phyloP scores from a whole-genome alignment of 257 asterid genomes.

The Salvia rosmarinus region DNA sequence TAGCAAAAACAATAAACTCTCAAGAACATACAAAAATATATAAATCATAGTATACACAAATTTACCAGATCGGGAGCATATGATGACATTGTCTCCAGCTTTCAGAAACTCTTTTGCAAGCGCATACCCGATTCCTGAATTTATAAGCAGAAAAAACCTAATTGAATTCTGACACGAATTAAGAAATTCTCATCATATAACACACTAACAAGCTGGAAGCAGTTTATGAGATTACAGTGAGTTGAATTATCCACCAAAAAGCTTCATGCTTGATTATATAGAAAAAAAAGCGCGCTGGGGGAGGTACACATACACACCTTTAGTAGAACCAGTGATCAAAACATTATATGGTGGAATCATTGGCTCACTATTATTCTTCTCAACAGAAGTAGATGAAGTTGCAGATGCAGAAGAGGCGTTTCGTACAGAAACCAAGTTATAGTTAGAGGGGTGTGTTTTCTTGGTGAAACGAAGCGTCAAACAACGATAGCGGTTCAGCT shows the following conservation, averaged over 20 bases:
- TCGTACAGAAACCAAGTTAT: conserved; percentile 16
- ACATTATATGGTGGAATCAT: conserved; percentile 87
- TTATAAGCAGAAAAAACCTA: neutral
- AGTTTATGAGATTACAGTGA: neutral
- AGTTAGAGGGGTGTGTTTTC: conserved; percentile 13
- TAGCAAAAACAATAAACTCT: neutral
- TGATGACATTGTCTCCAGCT: conserved; percentile 85
- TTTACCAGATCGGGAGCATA: conserved; percentile 91
- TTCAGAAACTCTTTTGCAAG: conserved; percentile 87
- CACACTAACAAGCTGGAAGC: neutral
- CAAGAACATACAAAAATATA: neutral
- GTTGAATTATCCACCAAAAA: neutral
- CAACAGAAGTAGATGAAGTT: conserved; percentile 24
- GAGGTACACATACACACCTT: conserved; percentile 47
- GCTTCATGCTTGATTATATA: neutral
- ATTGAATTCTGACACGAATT: neutral
- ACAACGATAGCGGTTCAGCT: conserved; percentile 15
- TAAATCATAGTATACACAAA: neutral
- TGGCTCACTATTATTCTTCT: conserved; percentile 40
- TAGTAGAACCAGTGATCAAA: conserved; percentile 82
- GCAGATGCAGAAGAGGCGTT: conserved; percentile 29
- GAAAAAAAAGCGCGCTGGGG: neutral
- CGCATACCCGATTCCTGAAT: conserved; percentile 92
- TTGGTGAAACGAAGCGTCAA: conserved; percentile 28
- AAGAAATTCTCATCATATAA: neutral